Base-by-base conservation (phyloP, 331 rosid species). In the Pyrus hybrid region DNA sequence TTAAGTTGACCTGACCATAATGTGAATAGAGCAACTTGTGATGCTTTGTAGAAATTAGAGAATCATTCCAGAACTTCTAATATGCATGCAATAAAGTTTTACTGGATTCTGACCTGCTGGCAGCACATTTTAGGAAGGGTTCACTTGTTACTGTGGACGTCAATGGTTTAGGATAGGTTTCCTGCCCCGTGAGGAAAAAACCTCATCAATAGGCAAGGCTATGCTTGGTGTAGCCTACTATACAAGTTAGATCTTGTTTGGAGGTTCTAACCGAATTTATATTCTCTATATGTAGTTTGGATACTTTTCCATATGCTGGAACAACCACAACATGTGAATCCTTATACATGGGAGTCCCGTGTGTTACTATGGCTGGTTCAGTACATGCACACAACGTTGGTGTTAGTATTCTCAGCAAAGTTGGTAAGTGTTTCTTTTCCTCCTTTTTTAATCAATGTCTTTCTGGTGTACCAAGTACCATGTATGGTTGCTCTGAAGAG, bases 311-410 rank as follows among this genome's bases (percentile, higher is more conserved):
- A 8, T 93, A 93, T 87, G 96, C 98, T 76, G 97, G 99, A 77
- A 94, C 99, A 32, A 94, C 99, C 22, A 94, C 99, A 2, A 94
- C 99, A 25, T 94, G 99, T 18, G 98, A 94, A 77, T 94, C 98
- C 65, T 83, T 94, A 71, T 94, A 87, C 87, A 94, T 94, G 99
- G 99, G 99, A 63, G 99, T 94, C 76, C 99, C 99, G 26, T 94
- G 99, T 84, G 92, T 94, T 75, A 92, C 96, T 68, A 94, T 94
- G 99, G 96, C 92, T 71, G 99, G 97, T 75, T 88, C 99, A 22
- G 92, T 90, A 58, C 99, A 94, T 80, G 99, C 99, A 51, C 99
- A 94, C 83, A 94, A 94, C 79, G 99, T 94, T 79, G 99, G 99
- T 18, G 99, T 92, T 80, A 94, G 99, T 87, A 97, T 94, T 79